Base-by-base conservation (phyloP, 2,329 filamentous ascomycete species). In the Alternaria ethzedia region DNA sequence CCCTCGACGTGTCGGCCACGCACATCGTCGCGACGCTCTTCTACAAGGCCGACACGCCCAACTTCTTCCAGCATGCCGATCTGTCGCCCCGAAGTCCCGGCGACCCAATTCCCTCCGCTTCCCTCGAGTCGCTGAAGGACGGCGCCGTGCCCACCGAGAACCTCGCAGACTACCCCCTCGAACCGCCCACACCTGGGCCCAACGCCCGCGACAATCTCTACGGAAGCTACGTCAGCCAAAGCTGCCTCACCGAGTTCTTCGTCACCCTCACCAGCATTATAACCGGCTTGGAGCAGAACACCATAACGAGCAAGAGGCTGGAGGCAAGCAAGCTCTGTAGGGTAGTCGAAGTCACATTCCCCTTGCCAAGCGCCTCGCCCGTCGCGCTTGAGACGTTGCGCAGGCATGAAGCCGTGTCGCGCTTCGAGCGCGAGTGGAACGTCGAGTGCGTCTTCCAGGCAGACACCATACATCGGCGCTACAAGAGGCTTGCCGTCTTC, bases 401-500 rank as follows among this genome's bases (percentile, higher is more conserved):
- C 67, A 91, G 91, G 75, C 90, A 96, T 78, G 92, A 95, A 81
- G 88, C 89, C 63, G 89, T 97, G 63, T 93, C 71, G n/a, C 70
- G 75, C n/a, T 96, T 96, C 74, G 93, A 97, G 85, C 87, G 89
- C 66, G 91, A 95, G 78, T 96, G 93, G 92, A 94, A 94, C 74
- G 90, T 96, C 44, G 92, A 96, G 79, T 90, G 95, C 13, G 88
- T 92, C 20, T 84, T 97, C 66, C 92, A 96, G 79, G 81, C 81
- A 44, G 92, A 95, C 75, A 87, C 84, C 28, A 84, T 95, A 30
- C 93, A 90, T 84, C 86, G 93, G 62, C 87, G 90, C 26, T 88
- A 96, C 80, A 94, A 94, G 69, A 88, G 95, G 9, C 85, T 98
- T 11, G 94, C 95, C 4, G 93, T 97, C 30, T 99, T 99, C 76